These are phyloP conservation scores for Pholiota molesta DNA, from an alignment of 768 basidiomycete species.

Conservation along the genomic window DNA sequence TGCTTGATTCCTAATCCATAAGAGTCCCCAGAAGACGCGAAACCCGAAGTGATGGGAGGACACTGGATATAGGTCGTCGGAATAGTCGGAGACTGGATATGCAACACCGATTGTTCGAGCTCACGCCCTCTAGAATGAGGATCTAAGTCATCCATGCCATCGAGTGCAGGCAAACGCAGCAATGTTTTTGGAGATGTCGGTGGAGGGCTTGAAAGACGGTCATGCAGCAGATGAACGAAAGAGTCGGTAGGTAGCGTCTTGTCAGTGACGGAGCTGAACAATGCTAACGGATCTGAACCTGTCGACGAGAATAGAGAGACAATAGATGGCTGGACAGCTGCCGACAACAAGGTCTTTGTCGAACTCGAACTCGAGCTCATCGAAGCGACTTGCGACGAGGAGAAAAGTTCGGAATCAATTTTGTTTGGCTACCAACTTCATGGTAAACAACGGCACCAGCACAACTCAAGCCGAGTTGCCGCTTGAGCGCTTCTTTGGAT, in stretches of 20 bases:
- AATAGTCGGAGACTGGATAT: constrained; percentile 78
- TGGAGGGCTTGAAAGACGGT: constrained; percentile 52
- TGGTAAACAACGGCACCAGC: background rate
- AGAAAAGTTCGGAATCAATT: background rate
- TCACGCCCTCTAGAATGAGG: constrained; percentile 34
- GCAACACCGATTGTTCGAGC: constrained; percentile 71
- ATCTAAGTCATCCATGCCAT: constrained; percentile 26
- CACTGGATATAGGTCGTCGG: constrained; percentile 68
- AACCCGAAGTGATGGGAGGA: constrained; percentile 37
- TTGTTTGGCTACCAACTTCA: background rate
- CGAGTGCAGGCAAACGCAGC: constrained; percentile 41
- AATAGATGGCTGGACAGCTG: constrained; percentile 59
- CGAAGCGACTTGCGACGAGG: background rate
- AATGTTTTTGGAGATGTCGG: constrained; percentile 50
- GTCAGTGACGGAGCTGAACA: constrained; percentile 57
- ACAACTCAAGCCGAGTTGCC: background rate
- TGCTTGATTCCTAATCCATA: constrained; percentile 61
- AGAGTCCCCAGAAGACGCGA: constrained; percentile 13
- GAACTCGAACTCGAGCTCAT: background rate
- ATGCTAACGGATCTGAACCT: constrained; percentile 57
- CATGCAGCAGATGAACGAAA: constrained; percentile 64
- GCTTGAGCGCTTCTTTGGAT: background rate
- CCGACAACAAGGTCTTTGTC: constrained; percentile 51
- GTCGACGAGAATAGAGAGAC: constrained; percentile 82
- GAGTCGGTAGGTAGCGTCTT: constrained; percentile 60